A percentile compares a stretch with the other conserved stretches of the same genome.
These are phyloP conservation scores for Microbotryum lychnidis-dioicae DNA, from an alignment of 1,284 basidiomycete genomes.

Conservation along the genomic window DNA sequence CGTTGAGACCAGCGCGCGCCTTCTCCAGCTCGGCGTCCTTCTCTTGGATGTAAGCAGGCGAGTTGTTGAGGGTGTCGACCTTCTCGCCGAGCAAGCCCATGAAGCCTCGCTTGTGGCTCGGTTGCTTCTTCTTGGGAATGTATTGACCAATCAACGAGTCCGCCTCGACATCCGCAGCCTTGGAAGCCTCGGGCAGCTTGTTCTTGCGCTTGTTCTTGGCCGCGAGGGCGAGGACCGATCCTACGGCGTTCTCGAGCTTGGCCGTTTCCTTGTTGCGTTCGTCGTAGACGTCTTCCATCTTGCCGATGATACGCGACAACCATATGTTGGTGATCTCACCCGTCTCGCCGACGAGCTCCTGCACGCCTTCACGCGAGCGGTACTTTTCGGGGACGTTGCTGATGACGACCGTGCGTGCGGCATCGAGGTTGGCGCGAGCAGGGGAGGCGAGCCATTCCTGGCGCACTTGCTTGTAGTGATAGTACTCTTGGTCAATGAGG, in stretches of 20 bases:
- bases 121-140: conserved; percentile 61
- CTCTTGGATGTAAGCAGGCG: conserved; percentile 71
- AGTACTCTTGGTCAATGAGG: conserved; percentile 69
- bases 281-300: conserved; percentile 72
- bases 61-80: conserved; percentile 52
- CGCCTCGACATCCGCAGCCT: conserved; percentile 11
- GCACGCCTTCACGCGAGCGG: conserved; percentile 54
- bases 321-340: conserved; percentile 78
- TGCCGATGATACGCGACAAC: conserved; percentile 49
- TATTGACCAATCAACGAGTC: conserved; percentile 46
- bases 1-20: not conserved
- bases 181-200: too few species aligned
- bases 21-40: not conserved
- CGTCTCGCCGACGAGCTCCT: conserved; percentile 46
- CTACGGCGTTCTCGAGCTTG: conserved; percentile 76
- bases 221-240: conserved; percentile 61
- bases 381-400: conserved; percentile 72
- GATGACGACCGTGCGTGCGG: conserved; percentile 76
- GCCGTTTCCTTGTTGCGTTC: conserved; percentile 61
- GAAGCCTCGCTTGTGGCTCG: conserved; percentile 62
- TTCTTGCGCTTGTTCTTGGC: conserved; percentile 46
- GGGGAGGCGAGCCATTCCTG: conserved; percentile 70
- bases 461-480: conserved; percentile 67
- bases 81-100: conserved; percentile 50
- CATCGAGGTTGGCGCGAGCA: conserved; percentile 58